Evolutionary conservation across 805 yeast species (phyloP).

Genomic region (Metschnikowia proteae): DNA sequence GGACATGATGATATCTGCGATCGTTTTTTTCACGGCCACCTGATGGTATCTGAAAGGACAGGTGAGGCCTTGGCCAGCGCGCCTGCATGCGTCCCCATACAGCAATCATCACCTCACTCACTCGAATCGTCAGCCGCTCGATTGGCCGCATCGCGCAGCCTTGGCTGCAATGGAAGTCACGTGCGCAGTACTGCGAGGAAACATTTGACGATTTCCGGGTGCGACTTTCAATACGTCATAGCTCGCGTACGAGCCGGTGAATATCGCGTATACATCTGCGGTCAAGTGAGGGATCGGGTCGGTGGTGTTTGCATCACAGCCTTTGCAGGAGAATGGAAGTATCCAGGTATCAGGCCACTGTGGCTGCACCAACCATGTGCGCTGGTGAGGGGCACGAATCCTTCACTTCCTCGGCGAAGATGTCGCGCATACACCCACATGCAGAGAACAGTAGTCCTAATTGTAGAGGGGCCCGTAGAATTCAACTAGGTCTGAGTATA

Average conservation of each 20-base stretch:
- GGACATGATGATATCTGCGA: conserved; percentile 7
- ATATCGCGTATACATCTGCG: no score
- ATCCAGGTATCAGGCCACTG: no score
- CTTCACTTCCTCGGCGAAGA: background rate
- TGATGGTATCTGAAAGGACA: background rate
- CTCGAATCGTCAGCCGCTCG: background rate
- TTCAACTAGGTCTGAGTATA: background rate
- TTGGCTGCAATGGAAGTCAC: background rate
- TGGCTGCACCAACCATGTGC: no score
- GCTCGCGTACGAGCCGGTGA: no score
- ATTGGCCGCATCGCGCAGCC: conserved; percentile 2
- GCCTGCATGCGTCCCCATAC: background rate
- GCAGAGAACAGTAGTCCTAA: background rate
- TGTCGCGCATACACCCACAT: background rate
- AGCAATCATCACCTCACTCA: background rate
- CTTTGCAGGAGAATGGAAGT: no score
- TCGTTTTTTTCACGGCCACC: background rate
- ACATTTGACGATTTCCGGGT: background rate
- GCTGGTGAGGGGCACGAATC: background rate
- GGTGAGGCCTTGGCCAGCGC: background rate
- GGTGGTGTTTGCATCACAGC: no score
- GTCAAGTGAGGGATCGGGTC: no score
- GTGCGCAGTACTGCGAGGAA: background rate
- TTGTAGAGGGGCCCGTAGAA: background rate
- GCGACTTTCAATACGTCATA: background rate